Evolutionary conservation across 106 monocot species (phyloP).

Genomic region (Dioscorea alata): DNA sequence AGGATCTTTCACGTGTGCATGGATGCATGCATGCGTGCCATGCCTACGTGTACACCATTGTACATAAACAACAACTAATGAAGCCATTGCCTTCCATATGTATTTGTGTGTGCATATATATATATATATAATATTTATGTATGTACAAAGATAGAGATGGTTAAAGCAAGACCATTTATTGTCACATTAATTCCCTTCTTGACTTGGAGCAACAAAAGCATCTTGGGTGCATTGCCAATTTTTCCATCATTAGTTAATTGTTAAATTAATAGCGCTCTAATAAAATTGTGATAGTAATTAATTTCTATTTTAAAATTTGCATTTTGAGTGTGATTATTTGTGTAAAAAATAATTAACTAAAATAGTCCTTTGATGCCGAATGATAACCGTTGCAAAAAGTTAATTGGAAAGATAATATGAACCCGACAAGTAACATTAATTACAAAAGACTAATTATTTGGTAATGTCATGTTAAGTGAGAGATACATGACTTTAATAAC

Average conservation of each 20-base stretch:
- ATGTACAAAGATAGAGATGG: conserved; percentile 2
- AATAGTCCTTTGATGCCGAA: too few species aligned
- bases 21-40: background rate
- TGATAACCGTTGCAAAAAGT: too few species aligned
- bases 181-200: background rate
- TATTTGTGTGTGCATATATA: background rate
- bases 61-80: background rate
- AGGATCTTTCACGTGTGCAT: background rate
- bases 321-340: too few species aligned
- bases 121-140: background rate
- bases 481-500: too few species aligned
- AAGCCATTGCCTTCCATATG: background rate
- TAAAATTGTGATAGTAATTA: background rate
- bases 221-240: background rate
- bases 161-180: conserved; percentile 1
- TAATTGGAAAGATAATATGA: too few species aligned
- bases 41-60: background rate
- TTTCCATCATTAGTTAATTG: background rate
- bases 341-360: too few species aligned
- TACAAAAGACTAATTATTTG: too few species aligned
- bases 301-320: too few species aligned
- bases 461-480: too few species aligned
- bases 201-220: background rate
- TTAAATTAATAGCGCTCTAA: background rate
- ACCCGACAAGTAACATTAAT: background rate